These are phyloP conservation scores for Globisporangium iwayamae DNA, from an alignment of 352 stramenopile genomes.

Conservation along the genomic window DNA sequence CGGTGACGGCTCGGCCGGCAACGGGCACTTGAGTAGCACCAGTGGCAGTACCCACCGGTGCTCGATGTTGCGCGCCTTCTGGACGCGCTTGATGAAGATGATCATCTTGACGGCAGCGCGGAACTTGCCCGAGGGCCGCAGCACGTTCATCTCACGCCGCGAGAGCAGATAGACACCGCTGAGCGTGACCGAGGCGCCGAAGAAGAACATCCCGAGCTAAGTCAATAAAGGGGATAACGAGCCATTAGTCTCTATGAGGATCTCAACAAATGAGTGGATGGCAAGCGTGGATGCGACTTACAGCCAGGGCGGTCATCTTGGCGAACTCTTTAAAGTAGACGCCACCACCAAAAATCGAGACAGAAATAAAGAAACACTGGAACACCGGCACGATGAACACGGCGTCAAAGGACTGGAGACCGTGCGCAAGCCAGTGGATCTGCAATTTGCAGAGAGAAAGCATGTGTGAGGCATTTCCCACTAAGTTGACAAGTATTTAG, in stretches of 20 bases:
- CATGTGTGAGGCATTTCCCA: neutral
- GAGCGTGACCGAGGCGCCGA: constrained; percentile 66
- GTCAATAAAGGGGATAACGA: neutral
- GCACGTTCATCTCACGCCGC: constrained; percentile 59
- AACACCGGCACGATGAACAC: constrained; percentile 85
- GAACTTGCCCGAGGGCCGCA: constrained; percentile 39
- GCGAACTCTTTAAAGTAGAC: constrained; percentile 89
- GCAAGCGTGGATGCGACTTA: constrained; percentile 12
- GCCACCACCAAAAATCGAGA: constrained; percentile 85
- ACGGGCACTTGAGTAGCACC: constrained; percentile 13
- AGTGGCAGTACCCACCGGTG: constrained; percentile 29
- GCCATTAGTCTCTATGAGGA: neutral
- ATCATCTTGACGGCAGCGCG: constrained; percentile 54
- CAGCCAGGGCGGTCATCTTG: constrained; percentile 40
- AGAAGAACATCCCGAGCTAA: constrained; percentile 65
- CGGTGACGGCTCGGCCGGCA: neutral
- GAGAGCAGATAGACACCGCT: constrained; percentile 69
- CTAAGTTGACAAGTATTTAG: neutral
- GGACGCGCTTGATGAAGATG: constrained; percentile 59
- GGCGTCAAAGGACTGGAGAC: constrained; percentile 81
- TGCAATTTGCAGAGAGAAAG: constrained; percentile 8
- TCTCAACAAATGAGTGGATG: neutral
- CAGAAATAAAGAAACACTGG: constrained; percentile 90
- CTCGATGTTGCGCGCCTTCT: constrained; percentile 56
- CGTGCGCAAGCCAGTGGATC: constrained; percentile 85